These are phyloP conservation scores for Wickerhamomyces ciferrii DNA, from an alignment of 805 yeast species.

Conservation along the genomic window DNA sequence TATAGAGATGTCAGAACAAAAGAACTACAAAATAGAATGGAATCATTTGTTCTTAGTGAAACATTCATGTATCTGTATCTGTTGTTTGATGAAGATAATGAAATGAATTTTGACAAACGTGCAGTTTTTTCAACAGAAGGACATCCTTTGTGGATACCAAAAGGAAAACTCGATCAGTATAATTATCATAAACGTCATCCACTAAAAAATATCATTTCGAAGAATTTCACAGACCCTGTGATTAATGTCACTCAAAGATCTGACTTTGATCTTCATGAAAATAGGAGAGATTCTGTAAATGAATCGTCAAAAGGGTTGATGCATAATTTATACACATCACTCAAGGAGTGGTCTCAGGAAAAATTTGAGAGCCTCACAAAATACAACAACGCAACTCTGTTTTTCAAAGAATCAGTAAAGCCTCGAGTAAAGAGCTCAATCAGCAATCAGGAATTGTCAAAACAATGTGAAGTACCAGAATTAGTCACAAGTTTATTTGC, in stretches of 20 bases:
- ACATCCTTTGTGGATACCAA: slow-evolving; percentile 77
- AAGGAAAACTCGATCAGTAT: slow-evolving; percentile 24
- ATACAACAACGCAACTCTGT: background rate
- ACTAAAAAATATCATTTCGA: too few species aligned
- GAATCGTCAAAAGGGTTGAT: background rate
- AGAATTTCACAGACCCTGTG: too few species aligned
- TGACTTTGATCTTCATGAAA: too few species aligned
- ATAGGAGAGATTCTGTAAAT: too few species aligned
- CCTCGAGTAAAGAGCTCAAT: background rate
- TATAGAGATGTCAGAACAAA: slow-evolving; percentile 62
- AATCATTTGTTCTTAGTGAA: slow-evolving; percentile 84
- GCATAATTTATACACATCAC: background rate
- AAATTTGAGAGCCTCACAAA: background rate
- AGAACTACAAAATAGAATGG: slow-evolving; percentile 75
- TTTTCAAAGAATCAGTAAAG: background rate
- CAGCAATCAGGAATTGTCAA: background rate
- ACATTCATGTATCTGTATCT: slow-evolving; percentile 79
- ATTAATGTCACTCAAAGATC: too few species aligned
- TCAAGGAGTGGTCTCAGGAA: background rate
- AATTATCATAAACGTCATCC: slow-evolving; percentile 3
- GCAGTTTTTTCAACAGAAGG: slow-evolving; percentile 77
- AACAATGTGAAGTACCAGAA: slow-evolving; percentile 3
- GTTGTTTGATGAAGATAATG: slow-evolving; percentile 66
- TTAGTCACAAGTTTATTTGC: slow-evolving; percentile 5
- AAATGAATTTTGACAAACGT: slow-evolving; percentile 37